These are phyloP conservation scores for Entomortierella parvispora DNA, from an alignment of 192 early-diverging fungal species.

Conservation along the genomic window DNA sequence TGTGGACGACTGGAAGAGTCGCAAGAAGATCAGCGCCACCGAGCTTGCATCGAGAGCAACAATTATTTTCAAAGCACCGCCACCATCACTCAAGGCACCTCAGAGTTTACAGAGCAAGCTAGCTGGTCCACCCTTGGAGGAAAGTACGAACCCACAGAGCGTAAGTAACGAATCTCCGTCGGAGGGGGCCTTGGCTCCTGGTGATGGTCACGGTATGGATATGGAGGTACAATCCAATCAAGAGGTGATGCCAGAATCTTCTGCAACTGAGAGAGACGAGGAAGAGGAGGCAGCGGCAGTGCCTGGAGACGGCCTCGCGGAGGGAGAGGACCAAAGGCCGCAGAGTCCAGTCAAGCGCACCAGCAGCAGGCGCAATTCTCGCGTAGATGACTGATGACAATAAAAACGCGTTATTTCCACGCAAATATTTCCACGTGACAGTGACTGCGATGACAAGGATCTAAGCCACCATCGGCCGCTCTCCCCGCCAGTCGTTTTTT, in stretches of 20 bases:
- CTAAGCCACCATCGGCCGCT: no score
- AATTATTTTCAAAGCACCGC: slow-evolving; percentile 35
- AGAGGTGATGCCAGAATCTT: not conserved
- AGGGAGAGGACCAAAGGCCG: not conserved
- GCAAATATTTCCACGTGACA: no score
- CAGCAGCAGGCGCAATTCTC: slow-evolving; percentile 2
- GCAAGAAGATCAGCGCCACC: slow-evolving; percentile 43
- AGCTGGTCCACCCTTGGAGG: slow-evolving; percentile 8
- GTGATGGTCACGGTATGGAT: no score
- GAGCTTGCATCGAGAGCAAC: slow-evolving; percentile 44
- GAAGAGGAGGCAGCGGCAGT: not conserved
- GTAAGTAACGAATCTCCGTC: not conserved
- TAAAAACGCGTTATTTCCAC: no score
- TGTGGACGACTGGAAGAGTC: slow-evolving; percentile 42
- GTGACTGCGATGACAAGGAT: no score
- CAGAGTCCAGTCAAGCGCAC: not conserved
- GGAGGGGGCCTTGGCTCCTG: not conserved
- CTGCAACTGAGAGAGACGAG: not conserved
- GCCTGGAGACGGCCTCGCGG: no score
- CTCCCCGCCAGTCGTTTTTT: no score
- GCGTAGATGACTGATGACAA: not conserved
- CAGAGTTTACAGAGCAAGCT: slow-evolving; percentile 37
- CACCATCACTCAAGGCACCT: slow-evolving; percentile 38
- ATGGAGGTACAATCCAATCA: no score
- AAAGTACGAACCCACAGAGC: not conserved